Evolutionary conservation across 208 protist genomes (phyloP), one percentile per base, ranked within the genome.

Genomic region (Trypanosoma caninum): DNA sequence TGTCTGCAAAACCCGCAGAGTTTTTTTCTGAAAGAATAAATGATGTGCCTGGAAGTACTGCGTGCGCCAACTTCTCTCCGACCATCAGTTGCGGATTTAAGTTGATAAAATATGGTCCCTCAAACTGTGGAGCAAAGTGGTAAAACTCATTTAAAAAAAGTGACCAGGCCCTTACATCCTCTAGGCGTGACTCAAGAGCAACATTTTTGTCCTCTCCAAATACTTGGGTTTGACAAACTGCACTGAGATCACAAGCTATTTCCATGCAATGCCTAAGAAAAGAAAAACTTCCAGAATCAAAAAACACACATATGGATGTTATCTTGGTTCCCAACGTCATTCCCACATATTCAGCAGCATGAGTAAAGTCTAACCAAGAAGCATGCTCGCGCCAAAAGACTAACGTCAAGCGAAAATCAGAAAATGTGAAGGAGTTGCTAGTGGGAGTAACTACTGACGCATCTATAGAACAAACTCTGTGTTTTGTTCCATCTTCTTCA

Each of bases 1-100:
- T 74, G 59, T 85, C 80, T 3, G 69, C 38, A 42, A 47, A 58
- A 10, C 75, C 74, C 22, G 84, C 77, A 60, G 74, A 82, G 10
- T 45, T 47, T 42, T 30, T 59, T 27, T 85, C 74, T 5, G 73
- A 74, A 5, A 83, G 64, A 35, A 91, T 79, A 56, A 78, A 87
- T 9, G 69, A 78, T 41, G 61, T 34, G 10, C 69, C 80, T 33
- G 52, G 47, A 22, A 47, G 60, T 11, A 87, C 67, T 33, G 64
- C 60, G 52, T 91, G 78, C 1, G 74, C 74, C n/a, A 91, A 60
- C 62, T 85, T 87, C 55, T 91, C 80, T 8, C 78, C 78, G 0
- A 83, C 74, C 1, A 70, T 56, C 3, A 84, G 72, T 18, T 64
- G 65, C 1, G 79, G 83, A 62, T 87, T 84, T 2, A 87, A 74